Base-by-base conservation (phyloP, 2,329 filamentous ascomycete genomes). In the Rachicladosporium sp. region DNA sequence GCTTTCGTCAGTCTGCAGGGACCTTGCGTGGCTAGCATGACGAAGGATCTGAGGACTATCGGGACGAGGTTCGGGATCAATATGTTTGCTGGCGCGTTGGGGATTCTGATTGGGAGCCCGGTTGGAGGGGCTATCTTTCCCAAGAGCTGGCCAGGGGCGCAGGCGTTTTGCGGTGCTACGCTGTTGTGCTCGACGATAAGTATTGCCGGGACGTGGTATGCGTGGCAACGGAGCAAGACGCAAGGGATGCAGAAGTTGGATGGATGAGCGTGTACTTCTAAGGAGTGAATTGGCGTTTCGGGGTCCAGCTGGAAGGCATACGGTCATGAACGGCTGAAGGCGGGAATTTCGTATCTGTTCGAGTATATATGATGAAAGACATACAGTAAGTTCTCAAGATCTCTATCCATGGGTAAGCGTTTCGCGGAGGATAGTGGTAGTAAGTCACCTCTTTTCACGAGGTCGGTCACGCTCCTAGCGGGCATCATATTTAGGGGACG, bases 21-120 rank as follows among this genome's bases (percentile, higher is more conserved):
- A 10, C 52, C 53, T 4, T 53, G 50, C 2, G 50, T 59, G 29
- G 55, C 54, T 4, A 49, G 48, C 12, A 54, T 59, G 46, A 56
- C 57, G 8, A 48, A 43, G 10, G 52, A 60, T 30, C 46, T 57
- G 40, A 37, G 47, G 10, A 56, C 50, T 4, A 54, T 60, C 6
- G 57, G 57, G 2, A 54, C 51, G 8, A 41, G 56, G 2, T 57
- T 60, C 37, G 57, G 56, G 2, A 51, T 59, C 41, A 58, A 57
- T 29, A 57, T 56, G 50, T 57, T 56, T 34, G 51, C 48, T 6
- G 53, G 54, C 4, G 55, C 54, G 2, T 31, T 56, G 11, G 56
- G 55, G 1, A 54, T 60, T 12, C 42, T 59, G 33, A 59, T 60
- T 27, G 58, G 56, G 2, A 50, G 50, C 35, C 57, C 58, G 0